Base-by-base conservation (phyloP, 495 filamentous ascomycete genomes). In the Peziza echinospora region DNA sequence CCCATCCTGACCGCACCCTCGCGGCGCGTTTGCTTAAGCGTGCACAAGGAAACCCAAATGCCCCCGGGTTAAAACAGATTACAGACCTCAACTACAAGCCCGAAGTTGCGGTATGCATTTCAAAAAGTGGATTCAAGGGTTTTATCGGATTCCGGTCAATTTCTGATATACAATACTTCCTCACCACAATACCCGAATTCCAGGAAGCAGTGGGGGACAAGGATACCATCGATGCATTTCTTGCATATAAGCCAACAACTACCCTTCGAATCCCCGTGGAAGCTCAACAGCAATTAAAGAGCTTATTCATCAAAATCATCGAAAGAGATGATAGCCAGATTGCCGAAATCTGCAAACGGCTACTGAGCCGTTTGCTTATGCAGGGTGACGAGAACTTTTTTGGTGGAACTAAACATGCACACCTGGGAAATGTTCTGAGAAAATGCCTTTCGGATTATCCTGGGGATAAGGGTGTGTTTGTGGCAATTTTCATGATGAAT, bases 1-100 rank as follows among this genome's bases (percentile, higher is more conserved):
- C 85, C 24, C 82, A 86, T 50, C 82, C 79, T 8, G 67, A 84
- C 62, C 78, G 77, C 49, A 59, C 64, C 2, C 70, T 87, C 5
- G 70, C 80, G 0, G 58, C 63, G 10, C 65, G 75, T 49, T 65
- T 85, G 3, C 75, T 83, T 61, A 53, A 67, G 47, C 47, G 71
- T 84, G 51, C 76, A 78, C 0, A 19, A 17, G 5, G 25, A 22
- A 21, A 47, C 43, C n/a, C n/a, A n/a, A n/a, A n/a, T n/a, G n/a
- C n/a, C n/a, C n/a, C n/a, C 21, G 45, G 48, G 1, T 40, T 46
- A 30, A 46, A 48, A 25, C 57, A 73, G 8, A 68, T 78, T 56
- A 70, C 71, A 6, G 80, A 89, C 50, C 62, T 67, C 16, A 87
- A 84, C 58, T 78, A 85, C 62, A 86, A 87, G 59, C 81, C 82